A percentile compares a stretch with the other conserved stretches of the same genome.
phyloP scores from a whole-genome alignment of 345 rosid genomes.

The Boechera retrofracta region DNA sequence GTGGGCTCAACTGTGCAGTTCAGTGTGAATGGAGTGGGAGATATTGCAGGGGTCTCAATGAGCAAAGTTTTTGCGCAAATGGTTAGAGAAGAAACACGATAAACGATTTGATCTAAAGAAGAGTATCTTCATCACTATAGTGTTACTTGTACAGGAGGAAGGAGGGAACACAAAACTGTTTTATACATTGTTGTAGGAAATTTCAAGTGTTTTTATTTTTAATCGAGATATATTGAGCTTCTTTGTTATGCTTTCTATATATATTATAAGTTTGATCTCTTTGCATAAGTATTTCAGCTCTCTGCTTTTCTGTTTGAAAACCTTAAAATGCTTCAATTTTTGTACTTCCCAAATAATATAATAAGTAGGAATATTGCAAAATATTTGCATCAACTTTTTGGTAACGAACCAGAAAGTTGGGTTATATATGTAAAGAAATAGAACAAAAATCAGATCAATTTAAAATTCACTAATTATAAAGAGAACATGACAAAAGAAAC shows the following conservation, averaged over 20 bases:
- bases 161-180: conserved; percentile 14
- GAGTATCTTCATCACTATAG: conserved; percentile 5
- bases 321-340: not conserved
- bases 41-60: conserved; percentile 62
- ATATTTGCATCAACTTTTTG: not conserved
- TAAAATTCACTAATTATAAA: not conserved
- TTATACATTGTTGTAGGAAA: conserved; percentile 10
- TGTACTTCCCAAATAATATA: no score
- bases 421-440: no score
- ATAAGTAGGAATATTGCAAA: no score
- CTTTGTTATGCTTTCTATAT: conserved; percentile 12
- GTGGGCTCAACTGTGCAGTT: conserved; percentile 39
- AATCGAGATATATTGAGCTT: not conserved
- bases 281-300: conserved; percentile 1
- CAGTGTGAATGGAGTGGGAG: conserved; percentile 47
- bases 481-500: not conserved
- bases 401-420: not conserved
- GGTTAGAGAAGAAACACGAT: conserved; percentile 61
- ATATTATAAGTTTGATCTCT: not conserved
- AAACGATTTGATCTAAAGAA: conserved; percentile 20
- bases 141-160: conserved; percentile 34
- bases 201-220: not conserved
- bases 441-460: not conserved
- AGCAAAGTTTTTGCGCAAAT: conserved; percentile 67
- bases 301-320: not conserved